Base-by-base conservation (phyloP, 768 basidiomycete species). In the Tubosaeta brunneosetosa region DNA sequence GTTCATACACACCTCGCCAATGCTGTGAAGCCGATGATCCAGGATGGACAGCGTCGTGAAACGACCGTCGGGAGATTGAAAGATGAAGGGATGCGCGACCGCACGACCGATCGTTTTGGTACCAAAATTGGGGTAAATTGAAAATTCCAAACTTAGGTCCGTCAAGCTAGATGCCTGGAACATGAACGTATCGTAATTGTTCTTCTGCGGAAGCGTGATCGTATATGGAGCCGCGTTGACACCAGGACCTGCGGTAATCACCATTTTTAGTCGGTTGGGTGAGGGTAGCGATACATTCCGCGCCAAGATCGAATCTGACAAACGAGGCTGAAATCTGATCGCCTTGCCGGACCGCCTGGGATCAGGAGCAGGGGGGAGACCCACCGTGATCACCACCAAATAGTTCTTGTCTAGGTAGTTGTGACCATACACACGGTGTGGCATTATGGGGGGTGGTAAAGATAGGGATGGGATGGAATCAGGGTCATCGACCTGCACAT, bases 401-500 rank as follows among this genome's bases (percentile, higher is more conserved):
- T 84, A 84, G 45, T 84, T 84, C 62, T 83, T 86, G 69, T 95
- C 92, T 47, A 99, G 78, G 69, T 90, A 93, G 64, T 91, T 95
- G 73, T 99, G 95, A 7, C 95, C 95, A 66, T 99, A 99, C 31
- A 95, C 89, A 49, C 93, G 84, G 66, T 97, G 92, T 27, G 97
- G 94, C 82, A 99, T 95, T 66, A 97, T 97, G 2, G 97, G 97
- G 1, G 97, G 97, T 2, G 97, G 97, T 16, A 99, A 79, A 17
- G 89, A 91, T n/a, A 99, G 76, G 1, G 88, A 87, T 14, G 97
- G 97, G 56, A 99, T 99, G 55, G 86, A 76, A 65, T 99, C 97
- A 33, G 90, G 84, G 55, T 97, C 91, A 63, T 91, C 82, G 9
- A 72, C 66, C 42, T 71, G 65, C 49, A 71, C 57, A 37, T 68